These are phyloP conservation scores for Rhodotorula taiwanensis DNA, from an alignment of 768 basidiomycete genomes.

Conservation along the genomic window DNA sequence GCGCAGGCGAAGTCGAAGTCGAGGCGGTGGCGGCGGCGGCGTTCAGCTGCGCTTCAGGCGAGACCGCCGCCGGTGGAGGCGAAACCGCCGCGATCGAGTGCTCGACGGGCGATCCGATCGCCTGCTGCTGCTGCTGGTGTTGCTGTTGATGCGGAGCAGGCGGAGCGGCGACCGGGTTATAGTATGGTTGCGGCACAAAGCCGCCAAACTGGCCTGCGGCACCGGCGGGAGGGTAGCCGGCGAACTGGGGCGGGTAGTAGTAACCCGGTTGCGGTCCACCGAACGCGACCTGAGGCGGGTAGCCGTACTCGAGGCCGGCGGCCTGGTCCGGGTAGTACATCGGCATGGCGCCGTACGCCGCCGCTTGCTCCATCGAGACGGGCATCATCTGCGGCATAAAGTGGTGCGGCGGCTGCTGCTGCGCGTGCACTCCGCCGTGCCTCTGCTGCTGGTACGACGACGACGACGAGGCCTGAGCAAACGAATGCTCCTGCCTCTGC, in stretches of 20 bases:
- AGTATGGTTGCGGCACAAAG: constrained; percentile 21
- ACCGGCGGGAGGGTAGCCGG: constrained; percentile 2
- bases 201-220: constrained; percentile 5
- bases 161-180: constrained; percentile 1
- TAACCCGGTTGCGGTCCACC: constrained; percentile 7
- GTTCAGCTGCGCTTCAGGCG: not conserved
- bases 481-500: not conserved
- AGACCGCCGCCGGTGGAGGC: not conserved
- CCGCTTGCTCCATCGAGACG: constrained; percentile 10
- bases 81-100: not conserved
- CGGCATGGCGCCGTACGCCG: constrained; percentile 15
- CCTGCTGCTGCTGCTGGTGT: not conserved
- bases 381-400: not conserved
- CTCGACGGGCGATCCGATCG: not conserved
- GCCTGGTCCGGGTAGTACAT: constrained; percentile 28
- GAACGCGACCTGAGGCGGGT: constrained; percentile 20
- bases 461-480: not conserved
- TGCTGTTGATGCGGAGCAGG: not conserved
- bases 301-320: constrained; percentile 21
- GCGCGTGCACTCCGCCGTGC: not conserved
- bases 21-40: not conserved
- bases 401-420: not conserved
- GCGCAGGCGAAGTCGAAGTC: too few species aligned
- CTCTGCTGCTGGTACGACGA: constrained; percentile 1
- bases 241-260: constrained; percentile 11